Evolutionary conservation across 225 moss, liverwort and hornwort species (phyloP).

Genomic region (Marchantia paleacea): DNA sequence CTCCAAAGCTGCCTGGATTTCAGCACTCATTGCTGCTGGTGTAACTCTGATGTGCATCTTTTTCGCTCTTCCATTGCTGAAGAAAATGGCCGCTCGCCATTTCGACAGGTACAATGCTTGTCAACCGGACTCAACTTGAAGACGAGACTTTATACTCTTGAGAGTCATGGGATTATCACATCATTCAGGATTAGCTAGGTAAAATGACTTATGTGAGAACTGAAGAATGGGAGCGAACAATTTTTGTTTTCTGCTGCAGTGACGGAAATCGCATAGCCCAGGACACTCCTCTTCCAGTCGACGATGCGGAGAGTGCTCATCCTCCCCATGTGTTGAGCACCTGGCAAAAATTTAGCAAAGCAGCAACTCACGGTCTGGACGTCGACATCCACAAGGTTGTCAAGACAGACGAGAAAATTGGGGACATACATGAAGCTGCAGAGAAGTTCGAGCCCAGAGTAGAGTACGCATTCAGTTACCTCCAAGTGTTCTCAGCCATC

Average conservation of each 20-base stretch:
- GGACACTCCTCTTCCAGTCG: not conserved
- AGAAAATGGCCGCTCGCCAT: conserved; percentile 41
- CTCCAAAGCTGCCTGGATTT: conserved; percentile 57
- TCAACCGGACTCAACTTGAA: not conserved
- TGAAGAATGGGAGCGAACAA: not conserved
- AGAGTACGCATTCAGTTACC: conserved; percentile 66
- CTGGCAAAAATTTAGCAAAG: conserved; percentile 37
- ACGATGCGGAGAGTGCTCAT: too few species aligned
- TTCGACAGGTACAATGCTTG: conserved; percentile 34
- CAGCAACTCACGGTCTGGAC: conserved; percentile 65
- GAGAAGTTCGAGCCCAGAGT: conserved; percentile 63
- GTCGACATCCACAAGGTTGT: conserved; percentile 63
- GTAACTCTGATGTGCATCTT: conserved; percentile 30
- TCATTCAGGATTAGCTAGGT: not conserved
- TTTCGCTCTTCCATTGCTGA: conserved; percentile 46
- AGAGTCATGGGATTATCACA: not conserved
- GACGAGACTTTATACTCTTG: too few species aligned
- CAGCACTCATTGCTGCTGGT: conserved; percentile 39
- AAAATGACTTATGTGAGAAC: not conserved
- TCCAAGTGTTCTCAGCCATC: conserved; percentile 68
- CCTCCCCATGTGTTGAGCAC: not conserved
- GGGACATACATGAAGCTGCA: conserved; percentile 55
- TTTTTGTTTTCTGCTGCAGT: not conserved
- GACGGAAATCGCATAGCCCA: conserved; percentile 3
- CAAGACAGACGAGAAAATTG: conserved; percentile 50